These are phyloP conservation scores for Fusarium circinatum DNA, from an alignment of 2,329 filamentous ascomycete genomes.

Conservation along the genomic window DNA sequence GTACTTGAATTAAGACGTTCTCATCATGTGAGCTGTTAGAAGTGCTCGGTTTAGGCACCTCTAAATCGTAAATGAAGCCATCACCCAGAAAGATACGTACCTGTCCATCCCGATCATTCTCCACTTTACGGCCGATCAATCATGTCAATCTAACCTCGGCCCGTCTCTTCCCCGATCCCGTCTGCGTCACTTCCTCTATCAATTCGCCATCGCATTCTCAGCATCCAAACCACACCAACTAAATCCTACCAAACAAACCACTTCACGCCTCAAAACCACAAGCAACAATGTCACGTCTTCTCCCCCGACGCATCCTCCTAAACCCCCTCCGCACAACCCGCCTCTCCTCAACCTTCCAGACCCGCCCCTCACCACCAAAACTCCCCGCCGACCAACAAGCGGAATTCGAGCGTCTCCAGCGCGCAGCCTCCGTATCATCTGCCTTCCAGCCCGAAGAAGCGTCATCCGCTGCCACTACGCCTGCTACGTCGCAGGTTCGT, in stretches of 20 bases:
- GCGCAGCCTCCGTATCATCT: conserved; percentile 61
- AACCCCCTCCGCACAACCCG: conserved; percentile 45
- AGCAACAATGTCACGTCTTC: conserved; percentile 34
- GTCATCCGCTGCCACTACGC: conserved; percentile 34
- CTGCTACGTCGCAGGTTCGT: conserved; percentile 36
- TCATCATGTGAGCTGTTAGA: not conserved
- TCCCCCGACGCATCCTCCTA: conserved; percentile 30
- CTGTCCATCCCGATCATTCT: not conserved
- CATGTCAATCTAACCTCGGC: conserved; percentile 31
- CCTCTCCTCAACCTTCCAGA: conserved; percentile 53
- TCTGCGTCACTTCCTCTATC: conserved; percentile 9
- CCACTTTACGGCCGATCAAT: conserved; percentile 1
- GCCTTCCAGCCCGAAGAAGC: conserved; percentile 51
- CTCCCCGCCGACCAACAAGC: conserved; percentile 91
- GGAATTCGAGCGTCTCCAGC: conserved; percentile 88
- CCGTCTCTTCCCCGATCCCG: conserved; percentile 32
- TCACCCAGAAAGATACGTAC: conserved; percentile 11
- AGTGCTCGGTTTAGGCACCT: not conserved
- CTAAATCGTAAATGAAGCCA: conserved; percentile 5
- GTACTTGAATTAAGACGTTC: fast-evolving
- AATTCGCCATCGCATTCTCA: not conserved
- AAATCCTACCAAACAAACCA: not conserved
- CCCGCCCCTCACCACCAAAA: conserved; percentile 79
- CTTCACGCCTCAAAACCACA: not conserved
- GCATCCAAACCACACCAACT: not conserved